Percentiles rank a stretch among this genome's conserved stretches.
These are phyloP conservation scores for Rosa lucieae DNA, from an alignment of 306 rosid genomes.

Conservation along the genomic window DNA sequence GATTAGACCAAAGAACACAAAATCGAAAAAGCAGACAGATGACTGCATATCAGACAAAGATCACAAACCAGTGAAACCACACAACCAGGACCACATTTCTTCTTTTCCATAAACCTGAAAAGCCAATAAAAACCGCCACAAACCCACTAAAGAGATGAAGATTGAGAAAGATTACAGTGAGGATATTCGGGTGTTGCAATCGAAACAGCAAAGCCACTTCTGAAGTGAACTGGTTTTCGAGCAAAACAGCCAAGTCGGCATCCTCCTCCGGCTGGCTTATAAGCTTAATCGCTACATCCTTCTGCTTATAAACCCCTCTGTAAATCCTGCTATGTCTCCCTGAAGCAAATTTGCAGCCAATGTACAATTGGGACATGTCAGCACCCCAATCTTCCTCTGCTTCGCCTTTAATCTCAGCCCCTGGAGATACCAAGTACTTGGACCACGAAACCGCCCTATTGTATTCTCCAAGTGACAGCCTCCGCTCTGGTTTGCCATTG, in stretches of 20 bases:
- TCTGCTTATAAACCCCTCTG: slow-evolving; percentile 77
- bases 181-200: slow-evolving; percentile 76
- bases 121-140: neutral
- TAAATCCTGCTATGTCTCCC: slow-evolving; percentile 93
- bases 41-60: slow-evolving; percentile 18
- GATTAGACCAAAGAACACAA: slow-evolving; percentile 5
- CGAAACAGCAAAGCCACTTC: slow-evolving; percentile 79
- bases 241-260: slow-evolving; percentile 60
- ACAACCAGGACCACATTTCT: slow-evolving; percentile 12
- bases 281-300: slow-evolving; percentile 85
- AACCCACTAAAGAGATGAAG: neutral
- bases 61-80: neutral
- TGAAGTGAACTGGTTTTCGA: slow-evolving; percentile 83
- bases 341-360: slow-evolving; percentile 79
- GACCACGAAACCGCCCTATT: slow-evolving; percentile 95
- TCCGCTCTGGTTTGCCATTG: slow-evolving; percentile 51
- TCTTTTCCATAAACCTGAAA: neutral
- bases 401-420: slow-evolving; percentile 84
- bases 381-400: slow-evolving; percentile 97
- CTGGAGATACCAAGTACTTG: slow-evolving; percentile 78
- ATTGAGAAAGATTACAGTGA: slow-evolving; percentile 52
- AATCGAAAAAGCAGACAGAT: neutral
- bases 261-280: slow-evolving; percentile 91
- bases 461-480: slow-evolving; percentile 78
- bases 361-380: slow-evolving; percentile 78